These are phyloP conservation scores for Kodamaea lidongshanica DNA, from an alignment of 805 yeast species.

Conservation along the genomic window DNA sequence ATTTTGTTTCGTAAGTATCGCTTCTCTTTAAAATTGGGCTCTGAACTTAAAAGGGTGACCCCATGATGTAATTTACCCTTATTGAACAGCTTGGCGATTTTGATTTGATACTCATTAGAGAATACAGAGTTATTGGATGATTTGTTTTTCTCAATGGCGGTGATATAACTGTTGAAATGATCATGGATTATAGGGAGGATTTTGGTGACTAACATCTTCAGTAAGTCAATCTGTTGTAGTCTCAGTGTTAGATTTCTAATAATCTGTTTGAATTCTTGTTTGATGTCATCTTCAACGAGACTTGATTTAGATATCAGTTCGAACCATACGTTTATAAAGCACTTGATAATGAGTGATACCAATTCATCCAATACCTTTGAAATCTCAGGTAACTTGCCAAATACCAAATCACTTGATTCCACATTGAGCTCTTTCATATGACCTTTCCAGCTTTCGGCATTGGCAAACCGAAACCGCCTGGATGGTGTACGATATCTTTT, in stretches of 20 bases:
- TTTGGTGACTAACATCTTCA: slow-evolving; percentile 51
- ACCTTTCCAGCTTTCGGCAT: neutral
- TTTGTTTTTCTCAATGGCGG: slow-evolving; percentile 31
- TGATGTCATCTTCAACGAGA: slow-evolving; percentile 35
- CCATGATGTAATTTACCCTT: slow-evolving; percentile 57
- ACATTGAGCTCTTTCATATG: neutral
- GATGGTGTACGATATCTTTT: neutral
- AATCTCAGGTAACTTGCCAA: slow-evolving; percentile 46
- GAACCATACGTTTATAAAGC: slow-evolving; percentile 57
- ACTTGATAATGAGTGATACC: slow-evolving; percentile 42
- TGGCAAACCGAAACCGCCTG: slow-evolving; percentile 8
- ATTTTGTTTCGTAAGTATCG: slow-evolving; percentile 43
- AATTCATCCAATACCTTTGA: slow-evolving; percentile 49
- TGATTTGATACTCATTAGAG: slow-evolving; percentile 32
- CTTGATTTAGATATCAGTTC: slow-evolving; percentile 31
- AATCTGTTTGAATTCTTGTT: slow-evolving; percentile 37
- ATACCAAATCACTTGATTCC: slow-evolving; percentile 18
- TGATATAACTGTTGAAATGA: slow-evolving; percentile 51
- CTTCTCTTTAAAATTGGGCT: slow-evolving; percentile 35
- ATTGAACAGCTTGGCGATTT: slow-evolving; percentile 40
- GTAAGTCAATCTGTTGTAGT: slow-evolving; percentile 42
- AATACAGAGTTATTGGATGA: slow-evolving; percentile 1
- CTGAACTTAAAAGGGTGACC: slow-evolving; percentile 32
- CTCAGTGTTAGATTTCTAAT: slow-evolving; percentile 38
- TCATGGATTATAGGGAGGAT: slow-evolving; percentile 60